phyloP scores from a whole-genome alignment of 2,329 filamentous ascomycete species.

The Bipolaris cookei region DNA sequence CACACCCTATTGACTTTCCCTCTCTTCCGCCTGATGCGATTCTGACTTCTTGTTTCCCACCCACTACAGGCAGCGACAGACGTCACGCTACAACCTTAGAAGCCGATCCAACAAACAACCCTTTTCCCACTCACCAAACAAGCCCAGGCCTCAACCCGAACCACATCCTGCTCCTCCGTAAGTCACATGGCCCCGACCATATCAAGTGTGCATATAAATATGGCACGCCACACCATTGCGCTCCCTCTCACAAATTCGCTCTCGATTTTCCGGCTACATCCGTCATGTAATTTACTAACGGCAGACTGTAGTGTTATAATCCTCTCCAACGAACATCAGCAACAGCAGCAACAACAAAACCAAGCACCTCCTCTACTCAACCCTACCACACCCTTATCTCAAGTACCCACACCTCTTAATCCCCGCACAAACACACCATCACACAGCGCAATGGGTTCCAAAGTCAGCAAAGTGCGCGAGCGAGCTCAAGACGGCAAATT shows the following conservation, averaged over 20 bases:
- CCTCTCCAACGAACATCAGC: constrained; percentile 18
- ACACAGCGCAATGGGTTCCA: constrained; percentile 38
- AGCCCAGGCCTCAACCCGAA: constrained; percentile 23
- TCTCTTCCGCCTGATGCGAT: constrained; percentile 5
- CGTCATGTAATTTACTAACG: not conserved
- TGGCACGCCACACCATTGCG: not conserved
- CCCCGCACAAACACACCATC: not conserved
- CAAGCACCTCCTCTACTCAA: not conserved
- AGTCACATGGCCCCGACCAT: not conserved
- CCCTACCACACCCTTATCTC: not conserved
- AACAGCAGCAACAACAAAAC: not conserved
- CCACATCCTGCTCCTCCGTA: constrained; percentile 28
- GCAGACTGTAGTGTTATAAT: constrained; percentile 26
- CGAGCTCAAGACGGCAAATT: constrained; percentile 27
- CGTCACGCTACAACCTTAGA: constrained; percentile 18
- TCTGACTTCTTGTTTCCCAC: not conserved
- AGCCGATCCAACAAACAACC: constrained; percentile 1
- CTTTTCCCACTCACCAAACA: constrained; percentile 1
- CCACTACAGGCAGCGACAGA: constrained; percentile 4
- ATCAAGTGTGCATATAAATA: not conserved
- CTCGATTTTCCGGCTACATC: not conserved
- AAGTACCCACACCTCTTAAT: not conserved
- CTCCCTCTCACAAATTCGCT: not conserved
- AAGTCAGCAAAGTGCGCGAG: constrained; percentile 31
- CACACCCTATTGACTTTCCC: constrained; percentile 1